These are phyloP conservation scores for Cystobasidium ongulense DNA, from an alignment of 768 basidiomycete species.

Conservation along the genomic window DNA sequence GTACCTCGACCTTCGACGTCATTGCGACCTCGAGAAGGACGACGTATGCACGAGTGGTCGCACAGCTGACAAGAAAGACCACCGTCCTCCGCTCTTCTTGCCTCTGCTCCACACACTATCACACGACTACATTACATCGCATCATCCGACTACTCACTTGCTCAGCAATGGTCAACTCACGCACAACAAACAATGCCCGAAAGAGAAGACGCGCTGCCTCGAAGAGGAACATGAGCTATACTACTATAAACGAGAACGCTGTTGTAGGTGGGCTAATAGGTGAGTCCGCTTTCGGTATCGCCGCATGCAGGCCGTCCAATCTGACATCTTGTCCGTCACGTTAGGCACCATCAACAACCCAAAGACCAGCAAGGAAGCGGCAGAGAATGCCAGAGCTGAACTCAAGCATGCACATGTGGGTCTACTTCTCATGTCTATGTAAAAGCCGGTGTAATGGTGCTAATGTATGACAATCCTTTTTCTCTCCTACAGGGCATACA, in stretches of 20 bases:
- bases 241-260: background rate
- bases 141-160: background rate
- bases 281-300: background rate
- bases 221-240: background rate
- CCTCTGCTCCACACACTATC: too few relatives aligned
- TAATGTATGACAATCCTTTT: background rate
- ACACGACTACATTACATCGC: too few relatives aligned
- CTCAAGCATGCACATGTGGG: background rate
- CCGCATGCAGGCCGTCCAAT: background rate
- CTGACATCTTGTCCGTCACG: background rate
- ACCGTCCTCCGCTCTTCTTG: too few relatives aligned
- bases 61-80: too few relatives aligned
- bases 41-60: too few relatives aligned
- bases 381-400: background rate
- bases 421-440: background rate
- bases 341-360: slow-evolving; percentile 7
- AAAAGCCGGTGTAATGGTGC: background rate
- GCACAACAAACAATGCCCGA: background rate
- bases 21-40: too few relatives aligned
- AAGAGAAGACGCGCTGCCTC: background rate
- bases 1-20: too few relatives aligned
- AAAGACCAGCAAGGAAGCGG: background rate
- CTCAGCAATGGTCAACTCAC: too few relatives aligned
- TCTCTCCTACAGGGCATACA: background rate
- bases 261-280: slow-evolving; percentile 1